phyloP scores from a whole-genome alignment of 163 green algal genomes.

The Scenedesmus sp. region DNA sequence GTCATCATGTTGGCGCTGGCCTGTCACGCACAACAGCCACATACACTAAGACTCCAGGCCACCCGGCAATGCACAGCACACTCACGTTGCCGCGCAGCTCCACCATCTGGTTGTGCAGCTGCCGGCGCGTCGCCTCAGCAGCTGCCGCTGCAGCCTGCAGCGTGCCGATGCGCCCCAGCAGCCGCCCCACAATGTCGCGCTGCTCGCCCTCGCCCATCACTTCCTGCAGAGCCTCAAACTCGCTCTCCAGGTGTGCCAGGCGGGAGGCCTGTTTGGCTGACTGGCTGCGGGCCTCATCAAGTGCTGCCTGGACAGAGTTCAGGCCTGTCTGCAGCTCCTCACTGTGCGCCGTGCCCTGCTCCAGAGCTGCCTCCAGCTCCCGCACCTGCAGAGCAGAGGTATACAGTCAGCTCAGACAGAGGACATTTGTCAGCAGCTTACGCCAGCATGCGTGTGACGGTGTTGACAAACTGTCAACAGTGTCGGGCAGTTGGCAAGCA shows the following conservation, averaged over 20 bases:
- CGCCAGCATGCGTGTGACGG: neutral
- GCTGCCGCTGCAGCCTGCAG: constrained; percentile 81
- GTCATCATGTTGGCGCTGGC: neutral
- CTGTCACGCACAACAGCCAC: neutral
- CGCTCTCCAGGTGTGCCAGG: constrained; percentile 82
- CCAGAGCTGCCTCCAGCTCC: constrained; percentile 40
- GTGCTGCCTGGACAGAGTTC: constrained; percentile 53
- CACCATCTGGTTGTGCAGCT: constrained; percentile 93
- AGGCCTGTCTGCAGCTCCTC: constrained; percentile 26
- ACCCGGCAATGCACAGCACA: neutral
- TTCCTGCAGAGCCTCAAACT: constrained; percentile 54
- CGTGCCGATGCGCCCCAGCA: constrained; percentile 80
- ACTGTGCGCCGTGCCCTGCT: constrained; percentile 33
- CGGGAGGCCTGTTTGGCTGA: constrained; percentile 62
- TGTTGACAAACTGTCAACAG: neutral
- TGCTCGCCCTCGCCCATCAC: constrained; percentile 61
- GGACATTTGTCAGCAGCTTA: neutral
- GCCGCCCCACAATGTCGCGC: constrained; percentile 79
- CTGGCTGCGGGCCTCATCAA: constrained; percentile 55
- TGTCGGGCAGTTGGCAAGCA: too few species aligned
- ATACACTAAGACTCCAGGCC: neutral
- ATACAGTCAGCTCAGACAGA: constrained; percentile 31
- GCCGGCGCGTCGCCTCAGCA: constrained; percentile 75
- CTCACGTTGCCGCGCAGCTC: constrained; percentile 91
- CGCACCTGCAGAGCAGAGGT: constrained; percentile 40